Evolutionary conservation across 2,329 filamentous ascomycete genomes (phyloP), one percentile per base, ranked within the genome.

Genomic region (Diaporthe longicolla): DNA sequence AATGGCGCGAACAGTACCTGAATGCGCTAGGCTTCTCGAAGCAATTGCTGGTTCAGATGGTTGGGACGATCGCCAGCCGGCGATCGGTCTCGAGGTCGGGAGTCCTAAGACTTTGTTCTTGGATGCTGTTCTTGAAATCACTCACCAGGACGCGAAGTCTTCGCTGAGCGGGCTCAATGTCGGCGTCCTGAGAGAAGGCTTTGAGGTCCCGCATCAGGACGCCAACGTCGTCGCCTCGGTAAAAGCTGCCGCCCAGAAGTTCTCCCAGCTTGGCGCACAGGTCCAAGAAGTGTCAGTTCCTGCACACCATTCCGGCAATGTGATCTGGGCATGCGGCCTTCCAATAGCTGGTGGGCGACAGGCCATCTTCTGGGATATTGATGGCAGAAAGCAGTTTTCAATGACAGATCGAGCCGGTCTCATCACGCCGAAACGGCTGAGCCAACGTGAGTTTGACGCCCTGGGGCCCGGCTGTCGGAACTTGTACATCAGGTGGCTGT

Each of bases 261-360:
- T 88, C 76, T 73, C 76, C 35, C 78, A 82, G 13, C 81, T 84
- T 10, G 87, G 87, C 1, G 87, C 86, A 2, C 77, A 79, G 10
- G 85, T 89, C 6, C 75, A 82, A 4, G 83, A 87, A 10, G 76
- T 89, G 1, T 87, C 84, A 0, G 80, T 89, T 4, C 87, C 87
- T 0, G 81, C 88, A 76, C 88, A 90, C 76, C 77, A 81, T 5
- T 78, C 85, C 8, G 88, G 86, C 0, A 83, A 87, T 0, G 79
- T 84, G 0, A 85, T 89, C 65, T 89, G 87, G 87, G 88, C 87
- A 0, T 79, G 82, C 21, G 79, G 59, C 17, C 52, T 72, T 11
- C 70, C 73, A 11, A 71, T 74, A n/a, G 69, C 73, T 43, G 73
- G 73, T 35, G 73, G 69, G 17, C 69, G 73, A 26, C 69, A 74